Evolutionary conservation across 2,329 filamentous ascomycete genomes (phyloP).

Genomic region (Diaporthe sp.): DNA sequence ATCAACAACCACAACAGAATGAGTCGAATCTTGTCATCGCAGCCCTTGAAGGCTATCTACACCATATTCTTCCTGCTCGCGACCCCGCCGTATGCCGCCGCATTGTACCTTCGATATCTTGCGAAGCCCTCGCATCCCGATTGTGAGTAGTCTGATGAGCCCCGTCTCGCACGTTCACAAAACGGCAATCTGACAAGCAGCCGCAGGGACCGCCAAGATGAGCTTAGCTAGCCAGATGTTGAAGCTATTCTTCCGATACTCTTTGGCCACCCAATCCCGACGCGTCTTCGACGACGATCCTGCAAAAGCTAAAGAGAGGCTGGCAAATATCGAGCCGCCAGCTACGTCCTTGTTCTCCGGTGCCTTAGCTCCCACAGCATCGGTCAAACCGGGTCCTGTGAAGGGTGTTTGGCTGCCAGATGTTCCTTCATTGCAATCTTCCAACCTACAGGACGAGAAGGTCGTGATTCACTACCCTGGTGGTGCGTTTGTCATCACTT

Average conservation of each 20-base stretch:
- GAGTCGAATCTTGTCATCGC: neutral
- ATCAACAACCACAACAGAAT: neutral
- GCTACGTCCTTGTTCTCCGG: conserved; percentile 33
- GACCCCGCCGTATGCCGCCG: conserved; percentile 1
- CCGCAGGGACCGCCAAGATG: conserved; percentile 36
- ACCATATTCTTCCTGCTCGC: neutral
- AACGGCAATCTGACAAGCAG: neutral
- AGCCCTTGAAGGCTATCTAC: conserved; percentile 19
- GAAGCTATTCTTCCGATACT: conserved; percentile 32
- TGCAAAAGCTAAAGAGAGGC: conserved; percentile 39
- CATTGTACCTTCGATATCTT: conserved; percentile 39
- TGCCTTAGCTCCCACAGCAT: conserved; percentile 30
- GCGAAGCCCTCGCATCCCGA: conserved; percentile 41
- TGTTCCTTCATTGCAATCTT: neutral
- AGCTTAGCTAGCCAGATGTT: conserved; percentile 38
- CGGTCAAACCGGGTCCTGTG: conserved; percentile 37
- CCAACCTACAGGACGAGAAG: conserved; percentile 32
- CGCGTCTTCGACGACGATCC: conserved; percentile 37
- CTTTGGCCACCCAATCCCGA: conserved; percentile 37
- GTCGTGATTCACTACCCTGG: conserved; percentile 44
- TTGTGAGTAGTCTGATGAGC: conserved; percentile 29
- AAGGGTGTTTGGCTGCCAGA: conserved; percentile 44
- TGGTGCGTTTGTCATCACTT: conserved; percentile 44
- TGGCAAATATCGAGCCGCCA: conserved; percentile 41
- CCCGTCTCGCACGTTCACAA: neutral